Conservation (phyloP, 2,329 filamentous ascomycete species). For the Triangularia setosa region DNA sequence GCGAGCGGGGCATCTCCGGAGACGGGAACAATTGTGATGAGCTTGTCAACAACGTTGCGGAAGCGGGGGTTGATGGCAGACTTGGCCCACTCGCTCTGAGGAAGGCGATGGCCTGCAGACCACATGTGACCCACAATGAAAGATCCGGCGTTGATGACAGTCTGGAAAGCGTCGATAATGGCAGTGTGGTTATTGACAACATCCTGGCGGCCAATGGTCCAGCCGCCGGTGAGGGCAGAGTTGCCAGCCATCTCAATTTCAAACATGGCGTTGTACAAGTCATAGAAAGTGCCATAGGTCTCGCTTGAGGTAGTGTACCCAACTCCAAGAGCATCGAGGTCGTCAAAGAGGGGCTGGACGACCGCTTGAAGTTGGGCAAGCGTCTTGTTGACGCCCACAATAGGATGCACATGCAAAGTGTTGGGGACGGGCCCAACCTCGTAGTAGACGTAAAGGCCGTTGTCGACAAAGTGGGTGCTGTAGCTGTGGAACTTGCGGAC, state of each 20-base stretch:
- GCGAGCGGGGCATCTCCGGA: constrained; percentile 38
- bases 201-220: constrained; percentile 36
- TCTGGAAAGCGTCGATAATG: constrained; percentile 36
- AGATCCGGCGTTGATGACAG: constrained; percentile 29
- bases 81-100: constrained; percentile 31
- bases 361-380: constrained; percentile 33
- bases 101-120: constrained; percentile 34
- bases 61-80: constrained; percentile 39
- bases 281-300: constrained; percentile 33
- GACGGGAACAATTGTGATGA: constrained; percentile 34
- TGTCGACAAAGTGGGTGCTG: constrained; percentile 38
- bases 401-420: constrained; percentile 38
- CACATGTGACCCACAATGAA: constrained; percentile 39
- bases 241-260: constrained; percentile 33
- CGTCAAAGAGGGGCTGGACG: constrained; percentile 34
- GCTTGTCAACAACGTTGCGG: constrained; percentile 33
- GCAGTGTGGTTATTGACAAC: constrained; percentile 33
- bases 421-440: constrained; percentile 38
- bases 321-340: constrained; percentile 30
- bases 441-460: constrained; percentile 42
- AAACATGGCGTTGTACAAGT: constrained; percentile 37
- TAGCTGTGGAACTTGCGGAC: constrained; percentile 46
- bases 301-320: constrained; percentile 29
- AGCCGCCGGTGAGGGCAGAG: constrained; percentile 36
- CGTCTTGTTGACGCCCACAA: constrained; percentile 36